phyloP scores from a whole-genome alignment of 257 asterid species.

The Solanum chaucha region DNA sequence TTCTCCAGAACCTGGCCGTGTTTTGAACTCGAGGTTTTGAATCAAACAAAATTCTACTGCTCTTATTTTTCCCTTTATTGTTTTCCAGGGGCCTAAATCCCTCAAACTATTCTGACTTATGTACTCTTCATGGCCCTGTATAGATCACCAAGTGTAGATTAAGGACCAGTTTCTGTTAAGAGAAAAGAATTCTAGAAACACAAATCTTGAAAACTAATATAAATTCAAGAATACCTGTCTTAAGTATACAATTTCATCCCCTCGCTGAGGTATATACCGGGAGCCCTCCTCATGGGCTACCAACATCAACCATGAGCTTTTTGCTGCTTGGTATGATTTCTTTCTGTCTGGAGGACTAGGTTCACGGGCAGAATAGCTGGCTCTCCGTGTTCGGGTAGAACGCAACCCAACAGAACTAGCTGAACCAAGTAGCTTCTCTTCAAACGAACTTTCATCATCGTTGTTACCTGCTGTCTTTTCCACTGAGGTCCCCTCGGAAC shows the following conservation, averaged over 20 bases:
- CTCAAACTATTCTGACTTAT: constrained; percentile 26
- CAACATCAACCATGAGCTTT: constrained; percentile 77
- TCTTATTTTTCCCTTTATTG: constrained; percentile 46
- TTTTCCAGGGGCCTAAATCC: constrained; percentile 68
- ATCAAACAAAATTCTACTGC: constrained; percentile 84
- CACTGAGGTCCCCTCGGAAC: constrained; percentile 39
- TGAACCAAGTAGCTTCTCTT: constrained; percentile 41
- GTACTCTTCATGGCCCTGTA: constrained; percentile 92
- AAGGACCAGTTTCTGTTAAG: constrained; percentile 1
- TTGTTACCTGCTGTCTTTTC: constrained; percentile 39
- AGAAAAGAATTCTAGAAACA: not conserved
- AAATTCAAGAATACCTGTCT: constrained; percentile 55
- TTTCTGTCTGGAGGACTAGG: constrained; percentile 50
- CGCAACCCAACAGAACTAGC: constrained; percentile 46
- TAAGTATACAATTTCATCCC: constrained; percentile 78
- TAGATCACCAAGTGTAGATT: not conserved
- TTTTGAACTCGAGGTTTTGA: constrained; percentile 56
- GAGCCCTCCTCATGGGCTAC: constrained; percentile 77
- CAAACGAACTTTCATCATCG: constrained; percentile 42
- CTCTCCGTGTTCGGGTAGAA: constrained; percentile 58
- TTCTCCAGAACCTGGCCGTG: constrained; percentile 89
- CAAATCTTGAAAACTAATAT: not conserved
- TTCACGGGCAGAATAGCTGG: constrained; percentile 35
- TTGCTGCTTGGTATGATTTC: constrained; percentile 55
- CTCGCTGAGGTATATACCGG: constrained; percentile 78